phyloP scores from a whole-genome alignment of 1,139 yeast species.

The Sugiyamaella pinicola region DNA sequence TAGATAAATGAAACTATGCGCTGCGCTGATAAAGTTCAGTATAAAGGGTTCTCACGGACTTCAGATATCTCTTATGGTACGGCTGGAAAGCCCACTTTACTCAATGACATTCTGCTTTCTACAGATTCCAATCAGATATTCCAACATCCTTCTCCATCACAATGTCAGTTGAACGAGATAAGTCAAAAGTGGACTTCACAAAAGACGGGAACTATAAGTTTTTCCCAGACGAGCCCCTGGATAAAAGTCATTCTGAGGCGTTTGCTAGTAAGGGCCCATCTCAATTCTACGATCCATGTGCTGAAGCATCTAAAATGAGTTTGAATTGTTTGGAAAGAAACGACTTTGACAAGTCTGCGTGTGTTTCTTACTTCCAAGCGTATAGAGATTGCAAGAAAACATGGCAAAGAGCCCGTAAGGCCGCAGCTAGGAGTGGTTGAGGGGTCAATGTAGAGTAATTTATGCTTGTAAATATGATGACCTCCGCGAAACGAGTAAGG shows the following conservation, averaged over 20 bases:
- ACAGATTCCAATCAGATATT: background rate
- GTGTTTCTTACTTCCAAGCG: slow-evolving; percentile 87
- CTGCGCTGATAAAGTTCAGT: too few relatives aligned
- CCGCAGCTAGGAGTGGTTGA: slow-evolving; percentile 5
- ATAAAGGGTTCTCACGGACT: too few relatives aligned
- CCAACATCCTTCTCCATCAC: background rate
- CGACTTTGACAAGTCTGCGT: slow-evolving; percentile 72
- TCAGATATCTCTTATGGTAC: too few relatives aligned
- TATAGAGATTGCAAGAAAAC: slow-evolving; percentile 89
- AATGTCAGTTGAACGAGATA: slow-evolving; percentile 42
- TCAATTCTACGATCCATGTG: slow-evolving; percentile 89
- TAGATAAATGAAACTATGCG: too few relatives aligned
- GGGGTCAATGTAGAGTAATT: background rate
- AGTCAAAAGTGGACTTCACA: slow-evolving; percentile 59
- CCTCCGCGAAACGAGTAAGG: too few relatives aligned
- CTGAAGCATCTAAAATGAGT: slow-evolving; percentile 84
- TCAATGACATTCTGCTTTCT: too few relatives aligned
- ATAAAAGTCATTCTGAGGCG: slow-evolving; percentile 59
- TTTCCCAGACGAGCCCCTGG: slow-evolving; percentile 82
- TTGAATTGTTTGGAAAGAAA: slow-evolving; percentile 75
- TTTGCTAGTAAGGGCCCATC: slow-evolving; percentile 74
- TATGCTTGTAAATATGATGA: too few relatives aligned
- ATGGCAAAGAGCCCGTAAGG: slow-evolving; percentile 49
- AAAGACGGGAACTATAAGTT: slow-evolving; percentile 58
- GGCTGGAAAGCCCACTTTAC: too few relatives aligned